These are phyloP conservation scores for Arachis hypogaea DNA, from an alignment of 306 rosid species.

Conservation along the genomic window DNA sequence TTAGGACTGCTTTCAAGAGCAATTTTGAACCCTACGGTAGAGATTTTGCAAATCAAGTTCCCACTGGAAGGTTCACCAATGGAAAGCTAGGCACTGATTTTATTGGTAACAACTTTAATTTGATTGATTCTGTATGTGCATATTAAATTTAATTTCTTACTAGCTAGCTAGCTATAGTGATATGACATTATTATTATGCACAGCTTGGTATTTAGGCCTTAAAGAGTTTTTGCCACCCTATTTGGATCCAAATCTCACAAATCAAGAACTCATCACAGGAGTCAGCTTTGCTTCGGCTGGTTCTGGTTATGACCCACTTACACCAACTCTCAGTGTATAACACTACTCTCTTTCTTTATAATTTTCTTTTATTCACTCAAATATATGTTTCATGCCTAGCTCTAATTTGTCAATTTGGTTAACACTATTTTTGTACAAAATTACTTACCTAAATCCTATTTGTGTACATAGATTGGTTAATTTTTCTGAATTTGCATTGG, in stretches of 20 bases:
- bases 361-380: too few species aligned
- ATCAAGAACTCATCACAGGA: constrained; percentile 58
- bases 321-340: constrained; percentile 53
- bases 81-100: constrained; percentile 73
- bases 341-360: not conserved
- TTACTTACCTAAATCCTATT: too few species aligned
- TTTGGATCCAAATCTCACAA: constrained; percentile 60
- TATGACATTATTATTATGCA: not conserved
- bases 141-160: too few species aligned
- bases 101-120: constrained; percentile 42
- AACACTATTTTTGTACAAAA: too few species aligned
- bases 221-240: constrained; percentile 70
- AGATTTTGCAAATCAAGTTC: constrained; percentile 47
- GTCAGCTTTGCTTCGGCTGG: constrained; percentile 85
- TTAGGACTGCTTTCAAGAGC: constrained; percentile 49
- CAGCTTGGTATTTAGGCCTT: constrained; percentile 66
- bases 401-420: too few species aligned
- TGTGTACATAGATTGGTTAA: not conserved
- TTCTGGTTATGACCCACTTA: constrained; percentile 80
- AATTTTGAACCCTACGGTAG: constrained; percentile 71
- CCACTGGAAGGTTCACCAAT: constrained; percentile 79
- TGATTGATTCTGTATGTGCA: not conserved
- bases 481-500: not conserved
- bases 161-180: too few species aligned
- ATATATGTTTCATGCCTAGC: too few species aligned